phyloP scores from a whole-genome alignment of 176 grass and related monocot species.

The Urochloa ruziziensis region DNA sequence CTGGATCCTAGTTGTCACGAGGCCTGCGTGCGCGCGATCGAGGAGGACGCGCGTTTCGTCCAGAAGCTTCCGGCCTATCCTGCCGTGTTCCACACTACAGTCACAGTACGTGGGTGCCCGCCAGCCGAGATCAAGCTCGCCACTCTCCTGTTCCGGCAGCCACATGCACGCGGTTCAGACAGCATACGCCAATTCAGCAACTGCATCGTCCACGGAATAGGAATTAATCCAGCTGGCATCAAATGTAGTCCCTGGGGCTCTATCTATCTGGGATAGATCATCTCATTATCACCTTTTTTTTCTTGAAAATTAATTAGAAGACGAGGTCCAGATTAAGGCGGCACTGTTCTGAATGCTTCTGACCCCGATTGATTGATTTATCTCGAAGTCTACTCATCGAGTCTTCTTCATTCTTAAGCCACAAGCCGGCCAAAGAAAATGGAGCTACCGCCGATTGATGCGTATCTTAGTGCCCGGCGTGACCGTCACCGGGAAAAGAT shows the following conservation, averaged over 20 bases:
- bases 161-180: too few relatives aligned
- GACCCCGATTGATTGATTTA: neutral
- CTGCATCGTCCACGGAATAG: too few relatives aligned
- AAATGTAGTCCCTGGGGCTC: too few relatives aligned
- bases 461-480: neutral
- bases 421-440: neutral
- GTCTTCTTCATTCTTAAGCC: neutral
- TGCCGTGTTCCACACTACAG: too few relatives aligned
- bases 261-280: too few relatives aligned
- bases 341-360: neutral
- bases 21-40: neutral
- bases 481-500: neutral
- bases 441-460: neutral
- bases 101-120: too few relatives aligned
- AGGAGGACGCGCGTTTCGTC: neutral
- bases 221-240: too few relatives aligned
- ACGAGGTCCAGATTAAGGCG: neutral
- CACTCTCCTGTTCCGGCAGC: too few relatives aligned
- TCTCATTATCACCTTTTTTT: too few relatives aligned
- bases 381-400: neutral
- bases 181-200: too few relatives aligned
- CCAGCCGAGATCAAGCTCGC: too few relatives aligned
- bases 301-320: too few relatives aligned
- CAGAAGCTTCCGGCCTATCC: neutral
- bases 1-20: neutral